phyloP scores from a whole-genome alignment of 2,329 filamentous ascomycete species.

The Dactylellina drechsleri region DNA sequence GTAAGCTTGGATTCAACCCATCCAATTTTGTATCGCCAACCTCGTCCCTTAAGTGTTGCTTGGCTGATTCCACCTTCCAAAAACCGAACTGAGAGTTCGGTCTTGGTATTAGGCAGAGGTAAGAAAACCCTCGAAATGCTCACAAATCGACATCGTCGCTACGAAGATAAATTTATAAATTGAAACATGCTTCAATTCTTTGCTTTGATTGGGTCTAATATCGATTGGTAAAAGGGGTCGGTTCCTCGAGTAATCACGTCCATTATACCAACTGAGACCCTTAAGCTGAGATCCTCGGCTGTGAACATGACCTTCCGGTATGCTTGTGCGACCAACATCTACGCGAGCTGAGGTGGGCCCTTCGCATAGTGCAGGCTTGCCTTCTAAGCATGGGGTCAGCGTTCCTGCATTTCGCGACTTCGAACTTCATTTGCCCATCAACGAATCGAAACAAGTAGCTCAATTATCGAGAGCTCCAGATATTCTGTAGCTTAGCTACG shows the following conservation, averaged over 20 bases:
- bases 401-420: conserved; percentile 15
- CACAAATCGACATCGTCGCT: background rate
- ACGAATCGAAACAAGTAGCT: no score
- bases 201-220: conserved; percentile 11
- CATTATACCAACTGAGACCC: background rate
- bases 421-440: no score
- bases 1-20: background rate
- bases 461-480: no score
- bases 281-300: conserved; percentile 22
- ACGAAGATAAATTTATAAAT: background rate
- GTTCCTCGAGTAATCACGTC: background rate
- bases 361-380: no score
- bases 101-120: conserved; percentile 51
- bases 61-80: conserved; percentile 24
- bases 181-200: conserved; percentile 24
- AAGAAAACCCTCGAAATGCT: background rate
- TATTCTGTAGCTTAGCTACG: no score
- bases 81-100: conserved; percentile 14
- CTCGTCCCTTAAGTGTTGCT: background rate
- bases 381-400: background rate
- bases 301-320: background rate
- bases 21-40: background rate
- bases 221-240: background rate
- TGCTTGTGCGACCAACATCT: conserved; percentile 2
- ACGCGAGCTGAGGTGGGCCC: no score